A percentile compares a stretch with the other conserved stretches of the same genome.
phyloP scores from a whole-genome alignment of 2,329 filamentous ascomycete genomes.

The Aspergillus latus region DNA sequence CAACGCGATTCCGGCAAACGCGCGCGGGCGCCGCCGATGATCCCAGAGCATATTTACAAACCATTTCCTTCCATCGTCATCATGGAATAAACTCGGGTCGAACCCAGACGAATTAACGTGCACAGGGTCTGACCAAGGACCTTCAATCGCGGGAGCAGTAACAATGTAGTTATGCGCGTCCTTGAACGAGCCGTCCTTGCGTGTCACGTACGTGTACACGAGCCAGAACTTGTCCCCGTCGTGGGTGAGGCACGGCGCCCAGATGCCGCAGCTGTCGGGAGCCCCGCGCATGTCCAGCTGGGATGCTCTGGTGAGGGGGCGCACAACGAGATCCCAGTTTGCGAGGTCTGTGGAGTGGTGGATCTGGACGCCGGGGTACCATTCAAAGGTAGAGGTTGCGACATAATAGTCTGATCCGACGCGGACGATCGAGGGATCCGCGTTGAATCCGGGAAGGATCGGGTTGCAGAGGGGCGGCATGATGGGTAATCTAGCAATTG shows the following conservation, averaged over 20 bases:
- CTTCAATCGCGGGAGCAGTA: conserved; percentile 39
- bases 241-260: conserved; percentile 49
- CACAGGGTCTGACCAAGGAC: conserved; percentile 50
- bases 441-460: conserved; percentile 59
- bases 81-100: conserved; percentile 49
- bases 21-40: conserved; percentile 1
- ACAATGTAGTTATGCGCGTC: conserved; percentile 60
- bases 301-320: conserved; percentile 23
- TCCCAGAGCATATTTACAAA: conserved; percentile 12
- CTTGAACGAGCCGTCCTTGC: conserved; percentile 63
- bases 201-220: conserved; percentile 53
- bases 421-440: conserved; percentile 57
- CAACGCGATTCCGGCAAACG: neutral
- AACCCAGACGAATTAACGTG: conserved; percentile 54
- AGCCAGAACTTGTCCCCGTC: conserved; percentile 46
- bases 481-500: too few relatives aligned
- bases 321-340: conserved; percentile 35
- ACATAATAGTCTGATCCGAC: conserved; percentile 56
- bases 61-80: conserved; percentile 22
- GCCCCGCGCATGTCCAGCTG: conserved; percentile 27
- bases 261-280: conserved; percentile 35
- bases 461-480: conserved; percentile 48
- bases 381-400: conserved; percentile 61
- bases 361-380: conserved; percentile 58
- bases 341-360: conserved; percentile 53